These are phyloP conservation scores for Parathielavia hyrcaniae DNA, from an alignment of 495 filamentous ascomycete genomes.

Conservation along the genomic window DNA sequence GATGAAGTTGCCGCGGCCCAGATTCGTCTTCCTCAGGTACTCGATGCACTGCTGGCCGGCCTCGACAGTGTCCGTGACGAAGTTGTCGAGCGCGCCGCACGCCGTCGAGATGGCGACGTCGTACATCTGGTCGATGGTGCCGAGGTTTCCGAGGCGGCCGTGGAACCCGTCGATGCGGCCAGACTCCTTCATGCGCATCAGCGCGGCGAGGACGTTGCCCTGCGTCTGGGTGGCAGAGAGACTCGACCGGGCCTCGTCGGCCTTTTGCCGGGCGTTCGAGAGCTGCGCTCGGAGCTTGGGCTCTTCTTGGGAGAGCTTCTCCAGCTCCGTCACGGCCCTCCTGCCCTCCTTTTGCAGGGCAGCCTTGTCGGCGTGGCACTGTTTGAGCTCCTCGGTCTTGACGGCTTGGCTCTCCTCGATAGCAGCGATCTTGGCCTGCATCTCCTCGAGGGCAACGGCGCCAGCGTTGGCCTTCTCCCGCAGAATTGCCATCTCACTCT, in stretches of 20 bases:
- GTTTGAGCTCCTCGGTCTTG: constrained; percentile 70
- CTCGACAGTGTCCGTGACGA: constrained; percentile 92
- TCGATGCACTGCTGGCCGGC: constrained; percentile 96
- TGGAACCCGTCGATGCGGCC: constrained; percentile 96
- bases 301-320: constrained; percentile 66
- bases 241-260: constrained; percentile 88
- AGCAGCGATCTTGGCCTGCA: constrained; percentile 66
- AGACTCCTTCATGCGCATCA: constrained; percentile 93
- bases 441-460: constrained; percentile 72
- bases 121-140: constrained; percentile 89
- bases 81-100: constrained; percentile 83
- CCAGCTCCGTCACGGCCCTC: constrained; percentile 62
- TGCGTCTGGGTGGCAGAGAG: constrained; percentile 83
- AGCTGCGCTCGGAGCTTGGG: constrained; percentile 73
- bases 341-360: constrained; percentile 67
- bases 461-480: constrained; percentile 82
- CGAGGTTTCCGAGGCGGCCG: constrained; percentile 88
- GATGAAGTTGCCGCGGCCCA: constrained; percentile 96
- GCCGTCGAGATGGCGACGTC: constrained; percentile 97
- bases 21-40: constrained; percentile 92
- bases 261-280: constrained; percentile 83
- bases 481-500: constrained; percentile 88
- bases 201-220: constrained; percentile 80
- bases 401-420: constrained; percentile 62
- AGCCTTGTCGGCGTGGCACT: constrained; percentile 64